Evolutionary conservation across 768 basidiomycete species (phyloP), one percentile per base, ranked within the genome.

Genomic region (Hygrocybe coccinea): DNA sequence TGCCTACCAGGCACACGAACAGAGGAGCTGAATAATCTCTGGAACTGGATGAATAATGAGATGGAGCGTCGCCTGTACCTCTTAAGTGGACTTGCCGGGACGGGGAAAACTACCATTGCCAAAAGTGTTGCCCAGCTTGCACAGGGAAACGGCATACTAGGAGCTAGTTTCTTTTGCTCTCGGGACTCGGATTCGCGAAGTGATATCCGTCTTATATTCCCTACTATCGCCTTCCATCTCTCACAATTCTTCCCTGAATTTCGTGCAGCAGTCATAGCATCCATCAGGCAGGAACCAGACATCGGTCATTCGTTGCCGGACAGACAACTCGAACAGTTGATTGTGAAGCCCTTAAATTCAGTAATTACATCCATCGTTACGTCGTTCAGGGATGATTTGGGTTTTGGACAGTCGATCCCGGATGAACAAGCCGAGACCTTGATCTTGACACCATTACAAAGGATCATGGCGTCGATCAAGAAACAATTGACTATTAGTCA

Each of bases 141-240:
- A 36, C 55, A 54, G 36, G 54, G 57, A 29, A 24, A 50, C 35
- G 48, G 54, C 17, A 54, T 54, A n/a, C 60, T 68, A 7, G 67
- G 65, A 17, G 67, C 66, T 2, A 68, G 63, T 52, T 69, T 69
- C 53, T 71, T 70, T 52, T 70, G 65, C 37, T 65, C 65, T 12
- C 59, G 63, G 4, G 61, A 60, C 14, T 62, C 56, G n/a, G 60
- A 51, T 17, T 60, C 67, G 33, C 56, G 61, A 24, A 66, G 68
- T 33, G 54, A 69, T 43, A 39, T 65, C 1, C 47, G 43, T 6
- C 61, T 58, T 52, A 64, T 69, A 12, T 64, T 69, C 53, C 62
- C 65, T 9, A 64, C 67, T 0, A 52, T 70, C 21, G 60, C 64
- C 3, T 57, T 63, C 49, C 56, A 58, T 12, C 62, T 71, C 10